Evolutionary conservation across 1,284 basidiomycete species (phyloP).

Genomic region (Rhodotorula mucilaginosa): DNA sequence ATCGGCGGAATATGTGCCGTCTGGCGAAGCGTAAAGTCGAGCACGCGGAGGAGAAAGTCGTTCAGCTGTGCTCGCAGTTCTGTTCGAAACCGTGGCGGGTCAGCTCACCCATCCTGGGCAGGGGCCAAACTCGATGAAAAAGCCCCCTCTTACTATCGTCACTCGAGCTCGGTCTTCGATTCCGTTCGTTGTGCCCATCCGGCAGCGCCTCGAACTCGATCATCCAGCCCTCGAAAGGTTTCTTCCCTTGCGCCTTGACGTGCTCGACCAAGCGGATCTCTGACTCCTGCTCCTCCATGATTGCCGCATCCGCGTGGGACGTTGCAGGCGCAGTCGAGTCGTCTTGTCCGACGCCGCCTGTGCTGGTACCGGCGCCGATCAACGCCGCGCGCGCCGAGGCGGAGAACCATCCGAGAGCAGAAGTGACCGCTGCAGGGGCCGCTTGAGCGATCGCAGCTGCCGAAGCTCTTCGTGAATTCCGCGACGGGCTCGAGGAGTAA

Average conservation of each 20-base stretch:
- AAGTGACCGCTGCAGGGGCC: conserved; percentile 15
- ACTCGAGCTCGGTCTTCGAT: not conserved
- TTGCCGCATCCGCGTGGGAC: not conserved
- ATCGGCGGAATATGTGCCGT: conserved; percentile 33
- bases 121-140: not conserved
- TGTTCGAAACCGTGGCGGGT: not conserved
- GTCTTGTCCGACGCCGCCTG: not conserved
- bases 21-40: conserved; percentile 21
- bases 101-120: not conserved
- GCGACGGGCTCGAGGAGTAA: not conserved
- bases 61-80: conserved; percentile 31
- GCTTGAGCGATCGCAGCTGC: conserved; percentile 1
- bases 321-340: not conserved
- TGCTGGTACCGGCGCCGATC: not conserved
- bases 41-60: conserved; percentile 31
- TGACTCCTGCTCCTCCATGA: conserved; percentile 11
- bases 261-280: conserved; percentile 1
- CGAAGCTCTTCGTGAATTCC: not conserved
- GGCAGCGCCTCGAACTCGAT: conserved; percentile 28
- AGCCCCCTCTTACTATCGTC: not conserved
- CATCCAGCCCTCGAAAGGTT: conserved; percentile 27
- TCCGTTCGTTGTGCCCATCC: not conserved
- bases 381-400: conserved; percentile 18
- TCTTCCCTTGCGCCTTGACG: conserved; percentile 3
- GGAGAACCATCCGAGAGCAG: conserved; percentile 36